Evolutionary conservation across 257 asterid genomes (phyloP).

Genomic region (Solanum microdontum): DNA sequence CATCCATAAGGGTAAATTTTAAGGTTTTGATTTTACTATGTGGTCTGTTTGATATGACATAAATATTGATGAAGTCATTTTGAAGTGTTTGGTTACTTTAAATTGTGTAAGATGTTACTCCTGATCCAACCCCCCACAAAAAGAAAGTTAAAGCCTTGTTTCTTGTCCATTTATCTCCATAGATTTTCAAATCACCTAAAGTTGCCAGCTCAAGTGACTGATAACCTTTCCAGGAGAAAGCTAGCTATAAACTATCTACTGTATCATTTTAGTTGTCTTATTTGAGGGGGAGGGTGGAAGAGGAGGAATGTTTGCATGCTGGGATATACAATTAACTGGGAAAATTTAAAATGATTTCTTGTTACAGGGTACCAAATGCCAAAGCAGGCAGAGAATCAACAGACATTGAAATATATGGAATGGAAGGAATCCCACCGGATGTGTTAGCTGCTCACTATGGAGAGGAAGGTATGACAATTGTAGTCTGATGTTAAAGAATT

Average conservation of each 20-base stretch:
- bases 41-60: not conserved
- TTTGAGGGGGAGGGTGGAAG: not conserved
- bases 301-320: not conserved
- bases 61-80: not conserved
- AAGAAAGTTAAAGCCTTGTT: not conserved
- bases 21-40: not conserved
- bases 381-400: constrained; percentile 89
- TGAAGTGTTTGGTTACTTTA: not conserved
- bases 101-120: not conserved
- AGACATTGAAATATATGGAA: constrained; percentile 90
- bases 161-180: not conserved
- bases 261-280: not conserved
- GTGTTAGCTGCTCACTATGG: constrained; percentile 82
- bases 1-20: not conserved
- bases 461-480: constrained; percentile 55
- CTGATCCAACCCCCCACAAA: not conserved
- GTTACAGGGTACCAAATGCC: constrained; percentile 85
- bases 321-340: not conserved
- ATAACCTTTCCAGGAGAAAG: not conserved
- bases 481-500: not conserved
- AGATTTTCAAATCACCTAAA: not conserved
- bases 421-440: constrained; percentile 95
- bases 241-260: not conserved
- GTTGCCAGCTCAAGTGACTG: not conserved
- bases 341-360: not conserved